Evolutionary conservation across 1,284 basidiomycete genomes (phyloP), one percentile per base, ranked within the genome.

Genomic region (Leccinum griseonigrum): DNA sequence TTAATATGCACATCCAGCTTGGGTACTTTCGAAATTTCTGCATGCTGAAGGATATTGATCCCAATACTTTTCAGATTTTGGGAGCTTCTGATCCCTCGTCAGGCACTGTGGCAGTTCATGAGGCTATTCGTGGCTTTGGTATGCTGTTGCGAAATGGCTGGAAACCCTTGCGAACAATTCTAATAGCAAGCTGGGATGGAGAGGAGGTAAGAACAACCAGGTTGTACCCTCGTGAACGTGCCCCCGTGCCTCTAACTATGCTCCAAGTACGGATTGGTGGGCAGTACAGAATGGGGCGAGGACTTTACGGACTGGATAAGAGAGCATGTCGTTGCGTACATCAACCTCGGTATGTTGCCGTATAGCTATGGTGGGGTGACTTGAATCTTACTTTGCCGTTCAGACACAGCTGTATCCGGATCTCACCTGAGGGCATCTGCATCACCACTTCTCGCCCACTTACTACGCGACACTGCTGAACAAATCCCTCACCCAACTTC

Each of bases 281-380:
- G 92, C 10, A 87, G 84, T 64, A 92, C 90, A 9, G 91, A 94
- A 74, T 92, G 85, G 79, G 87, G 86, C 11, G 92, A 94, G 71
- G 91, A 94, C 72, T 94, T 92, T 69, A 76, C 84, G 3, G 79
- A 84, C n/a, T 93, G 87, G 85, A 83, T 94, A 57, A 74, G 78
- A 60, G 75, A 82, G 55, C 81, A 92, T 64, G 86, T 88, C 18
- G 90, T 91, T 18, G 83, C 88, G 2, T 95, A 95, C 73, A 76
- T 94, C 61, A 95, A 95, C 74, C 74, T 87, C 26, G 87, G 84
- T 83, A 66, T 53, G 79, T 69, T 64, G n/a, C 16, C n/a, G 7
- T 50, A 22, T 50, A 18, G n/a, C 32, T 38, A 13, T 28, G 36
- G 43, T 10, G 7, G 54, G 32, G 48, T 50, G 18, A 40, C 31